phyloP scores from a whole-genome alignment of 495 filamentous ascomycete species.

The Jackrogersella multiformis region DNA sequence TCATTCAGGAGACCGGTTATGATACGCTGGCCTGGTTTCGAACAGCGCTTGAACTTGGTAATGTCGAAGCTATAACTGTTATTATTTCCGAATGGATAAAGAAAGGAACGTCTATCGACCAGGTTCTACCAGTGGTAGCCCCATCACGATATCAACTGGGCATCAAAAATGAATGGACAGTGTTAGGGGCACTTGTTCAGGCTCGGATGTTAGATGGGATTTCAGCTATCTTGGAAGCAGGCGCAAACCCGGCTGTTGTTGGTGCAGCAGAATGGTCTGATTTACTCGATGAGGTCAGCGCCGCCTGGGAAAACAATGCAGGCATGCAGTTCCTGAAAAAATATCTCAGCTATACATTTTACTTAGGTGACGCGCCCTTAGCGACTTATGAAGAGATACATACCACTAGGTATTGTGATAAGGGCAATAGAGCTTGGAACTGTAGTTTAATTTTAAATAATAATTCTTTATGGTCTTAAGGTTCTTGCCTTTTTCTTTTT shows the following conservation, averaged over 20 bases:
- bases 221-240: neutral
- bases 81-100: neutral
- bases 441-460: too few relatives aligned
- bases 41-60: neutral
- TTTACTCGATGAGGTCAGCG: too few relatives aligned
- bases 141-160: neutral
- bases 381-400: too few relatives aligned
- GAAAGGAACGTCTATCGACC: neutral
- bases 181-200: neutral
- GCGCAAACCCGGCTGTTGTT: neutral
- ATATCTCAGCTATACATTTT: too few relatives aligned
- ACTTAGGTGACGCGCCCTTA: too few relatives aligned
- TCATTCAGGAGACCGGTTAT: neutral
- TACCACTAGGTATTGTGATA: too few relatives aligned
- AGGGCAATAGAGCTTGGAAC: too few relatives aligned
- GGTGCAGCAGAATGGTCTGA: neutral
- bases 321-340: too few relatives aligned
- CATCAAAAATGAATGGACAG: neutral
- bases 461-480: too few relatives aligned
- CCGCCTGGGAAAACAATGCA: neutral
- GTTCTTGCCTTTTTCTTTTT: too few relatives aligned
- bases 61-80: neutral
- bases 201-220: neutral
- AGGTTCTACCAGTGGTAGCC: neutral
- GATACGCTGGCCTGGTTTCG: neutral